Evolutionary conservation across 2,329 filamentous ascomycete species (phyloP).

Genomic region (Ascochyta clinopodiicola): DNA sequence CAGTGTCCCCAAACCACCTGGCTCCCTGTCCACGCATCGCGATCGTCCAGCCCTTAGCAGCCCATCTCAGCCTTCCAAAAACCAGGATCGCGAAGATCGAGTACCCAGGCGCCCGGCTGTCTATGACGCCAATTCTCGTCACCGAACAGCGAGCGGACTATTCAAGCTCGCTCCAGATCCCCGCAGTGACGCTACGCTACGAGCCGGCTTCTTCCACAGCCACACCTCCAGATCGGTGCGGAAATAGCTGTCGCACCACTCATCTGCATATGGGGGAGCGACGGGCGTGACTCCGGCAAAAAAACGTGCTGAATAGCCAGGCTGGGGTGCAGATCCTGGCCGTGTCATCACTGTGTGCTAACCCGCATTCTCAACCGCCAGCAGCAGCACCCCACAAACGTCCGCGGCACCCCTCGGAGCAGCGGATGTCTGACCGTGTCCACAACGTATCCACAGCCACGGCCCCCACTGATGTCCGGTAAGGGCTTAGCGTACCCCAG

Average conservation of each 20-base stretch:
- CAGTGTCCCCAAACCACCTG: background rate
- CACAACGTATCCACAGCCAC: background rate
- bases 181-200: slow-evolving; percentile 3
- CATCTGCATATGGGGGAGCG: background rate
- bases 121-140: slow-evolving; percentile 8
- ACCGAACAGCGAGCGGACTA: background rate
- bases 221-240: background rate
- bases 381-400: background rate
- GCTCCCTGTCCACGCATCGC: background rate
- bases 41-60: background rate
- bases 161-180: background rate
- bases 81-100: background rate
- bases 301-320: too few species aligned
- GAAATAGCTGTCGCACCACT: background rate
- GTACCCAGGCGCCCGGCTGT: background rate
- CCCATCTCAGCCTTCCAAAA: background rate
- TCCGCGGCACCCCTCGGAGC: slow-evolving; percentile 6
- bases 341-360: too few species aligned
- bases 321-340: too few species aligned
- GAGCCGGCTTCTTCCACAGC: background rate
- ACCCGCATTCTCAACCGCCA: too few species aligned
- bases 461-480: background rate
- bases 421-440: slow-evolving; percentile 7
- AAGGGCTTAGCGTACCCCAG: slow-evolving; percentile 5
- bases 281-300: background rate